Conservation (phyloP, 1,139 yeast species). For the Saccharomyces hybrid region DNA sequence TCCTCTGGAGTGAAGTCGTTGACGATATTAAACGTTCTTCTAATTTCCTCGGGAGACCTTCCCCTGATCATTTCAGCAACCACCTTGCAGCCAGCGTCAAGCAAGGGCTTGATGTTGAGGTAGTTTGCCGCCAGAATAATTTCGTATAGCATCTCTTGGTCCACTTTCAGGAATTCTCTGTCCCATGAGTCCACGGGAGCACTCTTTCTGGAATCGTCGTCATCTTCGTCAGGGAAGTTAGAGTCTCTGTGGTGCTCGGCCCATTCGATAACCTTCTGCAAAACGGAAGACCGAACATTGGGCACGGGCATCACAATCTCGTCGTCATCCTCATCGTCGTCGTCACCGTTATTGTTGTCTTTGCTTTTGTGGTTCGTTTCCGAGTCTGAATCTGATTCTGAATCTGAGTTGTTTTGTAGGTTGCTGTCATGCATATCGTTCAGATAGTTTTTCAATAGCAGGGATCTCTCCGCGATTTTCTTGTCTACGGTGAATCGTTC, state of each 20-base stretch:
- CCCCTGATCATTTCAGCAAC: conserved; percentile 98
- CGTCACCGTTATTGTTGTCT: conserved; percentile 36
- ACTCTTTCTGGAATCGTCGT: conserved; percentile 73
- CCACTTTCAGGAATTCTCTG: conserved; percentile 88
- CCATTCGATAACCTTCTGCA: conserved; percentile 92
- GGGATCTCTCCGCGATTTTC: conserved; percentile 84
- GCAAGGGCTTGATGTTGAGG: conserved; percentile 82
- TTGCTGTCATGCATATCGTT: conserved; percentile 66
- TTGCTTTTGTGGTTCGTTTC: conserved; percentile 4
- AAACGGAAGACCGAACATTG: conserved; percentile 77
- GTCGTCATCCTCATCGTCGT: conserved; percentile 44
- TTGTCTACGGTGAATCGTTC: conserved; percentile 69
- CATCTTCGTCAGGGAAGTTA: conserved; percentile 67
- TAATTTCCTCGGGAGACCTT: conserved; percentile 91
- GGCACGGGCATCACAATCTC: conserved; percentile 89
- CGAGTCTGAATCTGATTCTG: conserved; percentile 17
- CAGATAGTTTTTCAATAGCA: conserved; percentile 83
- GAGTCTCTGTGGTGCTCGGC: conserved; percentile 94
- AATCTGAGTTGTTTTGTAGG: conserved; percentile 38
- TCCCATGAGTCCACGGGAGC: conserved; percentile 96
- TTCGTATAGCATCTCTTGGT: conserved; percentile 97
- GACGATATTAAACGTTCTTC: conserved; percentile 91
- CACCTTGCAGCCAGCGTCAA: conserved; percentile 94
- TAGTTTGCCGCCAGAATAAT: conserved; percentile 94
- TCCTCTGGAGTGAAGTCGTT: conserved; percentile 97